Evolutionary conservation across 108 stramenopile species (phyloP).

Genomic region (Skeletonema potamos): DNA sequence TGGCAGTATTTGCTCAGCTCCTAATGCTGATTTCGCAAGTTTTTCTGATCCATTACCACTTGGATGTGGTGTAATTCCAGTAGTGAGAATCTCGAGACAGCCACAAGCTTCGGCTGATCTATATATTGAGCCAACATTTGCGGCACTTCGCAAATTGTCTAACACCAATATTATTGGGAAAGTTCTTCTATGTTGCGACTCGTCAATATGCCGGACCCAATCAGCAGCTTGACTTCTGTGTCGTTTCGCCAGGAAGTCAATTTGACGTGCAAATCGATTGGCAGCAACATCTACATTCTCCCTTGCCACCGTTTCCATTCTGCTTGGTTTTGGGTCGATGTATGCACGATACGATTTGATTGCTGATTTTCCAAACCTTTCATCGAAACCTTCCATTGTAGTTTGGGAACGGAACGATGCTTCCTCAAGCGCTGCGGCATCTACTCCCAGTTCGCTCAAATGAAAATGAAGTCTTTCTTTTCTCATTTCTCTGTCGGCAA

Average conservation of each 20-base stretch:
- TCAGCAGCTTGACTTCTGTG: constrained; percentile 68
- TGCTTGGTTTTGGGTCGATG: constrained; percentile 55
- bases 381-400: constrained; percentile 62
- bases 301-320: constrained; percentile 35
- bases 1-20: constrained; percentile 65
- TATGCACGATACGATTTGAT: constrained; percentile 79
- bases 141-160: constrained; percentile 85
- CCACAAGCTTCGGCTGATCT: constrained; percentile 85
- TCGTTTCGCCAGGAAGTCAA: constrained; percentile 78
- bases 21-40: constrained; percentile 77
- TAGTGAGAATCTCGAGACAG: constrained; percentile 55
- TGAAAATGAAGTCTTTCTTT: constrained; percentile 44
- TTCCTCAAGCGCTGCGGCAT: constrained; percentile 39
- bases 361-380: constrained; percentile 70
- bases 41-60: constrained; percentile 75
- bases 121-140: constrained; percentile 88
- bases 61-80: constrained; percentile 87
- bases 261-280: constrained; percentile 64
- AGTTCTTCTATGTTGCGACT: constrained; percentile 25
- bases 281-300: constrained; percentile 61
- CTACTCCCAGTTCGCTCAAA: constrained; percentile 47
- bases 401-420: constrained; percentile 64
- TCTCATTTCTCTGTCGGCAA: constrained; percentile 14
- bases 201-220: constrained; percentile 77
- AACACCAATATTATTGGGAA: constrained; percentile 81